Evolutionary conservation across 495 filamentous ascomycete genomes (phyloP).

Genomic region (Penicilliopsis zonata): DNA sequence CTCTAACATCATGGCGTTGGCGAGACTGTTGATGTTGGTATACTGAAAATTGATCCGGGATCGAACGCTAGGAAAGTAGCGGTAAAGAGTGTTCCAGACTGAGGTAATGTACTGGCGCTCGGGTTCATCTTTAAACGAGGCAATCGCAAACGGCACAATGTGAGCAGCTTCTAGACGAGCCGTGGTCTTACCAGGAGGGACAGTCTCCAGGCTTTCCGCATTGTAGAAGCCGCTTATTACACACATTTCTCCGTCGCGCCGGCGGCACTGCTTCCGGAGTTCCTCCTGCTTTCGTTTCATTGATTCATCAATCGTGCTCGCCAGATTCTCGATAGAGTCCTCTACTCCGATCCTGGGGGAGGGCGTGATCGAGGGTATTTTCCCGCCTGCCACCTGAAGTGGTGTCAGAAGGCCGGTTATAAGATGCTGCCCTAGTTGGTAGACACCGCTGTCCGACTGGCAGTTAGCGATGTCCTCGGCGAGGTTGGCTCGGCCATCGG

Average conservation of each 20-base stretch:
- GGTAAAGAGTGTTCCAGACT: conserved; percentile 1
- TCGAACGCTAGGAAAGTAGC: not conserved
- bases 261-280: not conserved
- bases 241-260: conserved; percentile 1
- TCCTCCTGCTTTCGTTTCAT: too few relatives aligned
- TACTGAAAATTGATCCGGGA: not conserved
- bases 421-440: conserved; percentile 5
- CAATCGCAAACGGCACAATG: conserved; percentile 3
- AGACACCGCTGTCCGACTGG: conserved; percentile 2
- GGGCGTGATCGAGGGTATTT: conserved; percentile 2
- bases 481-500: conserved; percentile 2
- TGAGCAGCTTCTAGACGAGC: conserved; percentile 1
- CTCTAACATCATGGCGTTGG: not conserved
- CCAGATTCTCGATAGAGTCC: conserved; percentile 9
- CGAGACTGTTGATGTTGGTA: not conserved
- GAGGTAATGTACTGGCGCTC: not conserved
- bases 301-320: too few relatives aligned
- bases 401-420: conserved; percentile 4
- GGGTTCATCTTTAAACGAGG: not conserved
- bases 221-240: not conserved
- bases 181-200: not conserved
- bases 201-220: not conserved
- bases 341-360: conserved; percentile 3
- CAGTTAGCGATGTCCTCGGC: conserved; percentile 6
- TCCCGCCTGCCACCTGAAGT: conserved; percentile 2